These are phyloP conservation scores for Hyphopichia fennica DNA, from an alignment of 1,139 yeast genomes.

Conservation along the genomic window DNA sequence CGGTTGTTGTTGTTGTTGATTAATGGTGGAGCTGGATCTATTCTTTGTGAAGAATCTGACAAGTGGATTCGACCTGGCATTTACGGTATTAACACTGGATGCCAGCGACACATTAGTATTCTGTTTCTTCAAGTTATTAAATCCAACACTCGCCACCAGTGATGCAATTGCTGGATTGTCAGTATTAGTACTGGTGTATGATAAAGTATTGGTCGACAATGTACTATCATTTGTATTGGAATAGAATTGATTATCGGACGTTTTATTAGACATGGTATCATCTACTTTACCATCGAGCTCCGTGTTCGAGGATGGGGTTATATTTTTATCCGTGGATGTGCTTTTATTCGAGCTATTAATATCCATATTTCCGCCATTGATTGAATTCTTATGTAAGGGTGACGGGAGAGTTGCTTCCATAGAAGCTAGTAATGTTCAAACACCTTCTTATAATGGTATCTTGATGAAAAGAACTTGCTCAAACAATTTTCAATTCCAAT, in stretches of 20 bases:
- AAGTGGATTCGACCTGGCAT: constrained; percentile 27
- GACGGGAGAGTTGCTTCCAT: not conserved
- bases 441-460: no score
- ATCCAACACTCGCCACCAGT: constrained; percentile 38
- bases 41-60: constrained; percentile 37
- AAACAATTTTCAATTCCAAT: no score
- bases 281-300: not conserved
- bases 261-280: not conserved
- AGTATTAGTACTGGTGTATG: not conserved
- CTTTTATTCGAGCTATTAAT: not conserved
- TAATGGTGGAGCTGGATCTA: constrained; percentile 22
- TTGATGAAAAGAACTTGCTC: no score
- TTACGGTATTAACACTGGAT: constrained; percentile 22
- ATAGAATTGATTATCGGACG: not conserved
- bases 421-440: no score
- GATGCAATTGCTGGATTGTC: not conserved
- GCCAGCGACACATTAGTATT: constrained; percentile 32
- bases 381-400: no score
- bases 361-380: not conserved
- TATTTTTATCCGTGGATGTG: not conserved
- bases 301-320: not conserved
- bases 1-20: constrained; percentile 2
- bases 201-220: not conserved
- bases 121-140: constrained; percentile 39
- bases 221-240: not conserved